phyloP scores from a whole-genome alignment of 768 basidiomycete species.

The Heimioporus sp. region DNA sequence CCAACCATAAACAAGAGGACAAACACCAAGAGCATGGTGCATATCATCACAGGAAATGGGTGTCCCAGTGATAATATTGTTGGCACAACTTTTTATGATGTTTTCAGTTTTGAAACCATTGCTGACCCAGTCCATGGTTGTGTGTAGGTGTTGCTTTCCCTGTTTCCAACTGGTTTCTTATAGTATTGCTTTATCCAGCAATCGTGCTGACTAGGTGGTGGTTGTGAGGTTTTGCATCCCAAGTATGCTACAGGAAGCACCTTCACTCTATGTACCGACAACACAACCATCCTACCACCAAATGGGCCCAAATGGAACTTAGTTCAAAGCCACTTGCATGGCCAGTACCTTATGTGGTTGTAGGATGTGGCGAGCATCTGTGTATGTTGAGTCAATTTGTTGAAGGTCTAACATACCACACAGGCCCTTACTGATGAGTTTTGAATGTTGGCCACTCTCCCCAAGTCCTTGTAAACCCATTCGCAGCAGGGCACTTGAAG shows the following conservation, averaged over 20 bases:
- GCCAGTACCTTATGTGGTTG: no score
- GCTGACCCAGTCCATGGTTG: slow-evolving; percentile 36
- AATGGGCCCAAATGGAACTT: slow-evolving; percentile 36
- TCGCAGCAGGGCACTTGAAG: no score
- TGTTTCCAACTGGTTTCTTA: background rate
- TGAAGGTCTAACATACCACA: no score
- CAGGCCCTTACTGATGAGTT: no score
- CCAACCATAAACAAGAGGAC: no score
- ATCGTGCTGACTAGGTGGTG: slow-evolving; percentile 32
- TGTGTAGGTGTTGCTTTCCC: slow-evolving; percentile 25
- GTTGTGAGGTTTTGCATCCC: slow-evolving; percentile 29
- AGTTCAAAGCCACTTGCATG: slow-evolving; percentile 32
- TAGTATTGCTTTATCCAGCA: slow-evolving; percentile 14
- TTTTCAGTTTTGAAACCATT: slow-evolving; percentile 33
- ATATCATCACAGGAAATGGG: no score
- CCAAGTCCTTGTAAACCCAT: no score
- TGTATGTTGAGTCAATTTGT: no score
- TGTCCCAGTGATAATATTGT: slow-evolving; percentile 24
- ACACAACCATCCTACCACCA: slow-evolving; percentile 28
- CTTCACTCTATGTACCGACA: slow-evolving; percentile 37
- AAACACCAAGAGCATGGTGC: no score
- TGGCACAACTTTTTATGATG: slow-evolving; percentile 29
- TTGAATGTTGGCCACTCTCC: no score
- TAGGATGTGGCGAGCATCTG: no score
- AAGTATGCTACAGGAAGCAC: slow-evolving; percentile 24